phyloP scores from a whole-genome alignment of 116 monocot genomes.

The Thalassia testudinum region DNA sequence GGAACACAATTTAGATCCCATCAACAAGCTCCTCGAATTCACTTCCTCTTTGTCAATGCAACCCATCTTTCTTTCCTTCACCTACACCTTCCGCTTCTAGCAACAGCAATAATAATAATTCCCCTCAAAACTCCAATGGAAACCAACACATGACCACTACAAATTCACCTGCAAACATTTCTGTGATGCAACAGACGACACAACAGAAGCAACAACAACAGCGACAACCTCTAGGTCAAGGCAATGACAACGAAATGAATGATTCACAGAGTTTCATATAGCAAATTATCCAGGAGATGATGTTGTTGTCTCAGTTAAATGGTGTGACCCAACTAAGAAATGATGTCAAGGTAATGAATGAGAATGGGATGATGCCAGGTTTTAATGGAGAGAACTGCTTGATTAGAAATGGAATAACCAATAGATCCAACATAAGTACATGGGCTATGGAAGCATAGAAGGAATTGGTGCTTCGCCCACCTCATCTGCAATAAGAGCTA shows the following conservation, averaged over 20 bases:
- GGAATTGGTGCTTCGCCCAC: constrained; percentile 20
- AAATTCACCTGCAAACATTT: too few species aligned
- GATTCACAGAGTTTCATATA: constrained; percentile 71
- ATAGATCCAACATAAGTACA: constrained; percentile 16
- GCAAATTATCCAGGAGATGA: constrained; percentile 75
- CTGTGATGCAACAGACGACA: too few species aligned
- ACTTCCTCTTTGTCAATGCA: too few species aligned
- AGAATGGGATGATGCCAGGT: constrained; percentile 17
- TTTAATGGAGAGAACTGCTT: constrained; percentile 29
- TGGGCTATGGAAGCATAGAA: constrained; percentile 43
- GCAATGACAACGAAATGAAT: constrained; percentile 10
- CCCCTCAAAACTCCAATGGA: too few species aligned
- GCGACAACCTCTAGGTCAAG: too few species aligned
- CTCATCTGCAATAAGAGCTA: constrained; percentile 30
- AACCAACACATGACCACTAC: too few species aligned
- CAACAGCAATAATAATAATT: too few species aligned
- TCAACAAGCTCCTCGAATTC: too few species aligned
- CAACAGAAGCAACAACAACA: too few species aligned
- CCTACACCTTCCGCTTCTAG: too few species aligned
- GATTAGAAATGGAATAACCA: constrained; percentile 22
- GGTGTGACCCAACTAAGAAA: constrained; percentile 20
- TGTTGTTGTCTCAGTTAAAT: constrained; percentile 55
- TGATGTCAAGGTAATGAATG: constrained; percentile 33
- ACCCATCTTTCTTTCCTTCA: too few species aligned
- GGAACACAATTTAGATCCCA: too few species aligned